Base-by-base conservation (phyloP, 495 filamentous ascomycete species). In the Podospora tetraspora region DNA sequence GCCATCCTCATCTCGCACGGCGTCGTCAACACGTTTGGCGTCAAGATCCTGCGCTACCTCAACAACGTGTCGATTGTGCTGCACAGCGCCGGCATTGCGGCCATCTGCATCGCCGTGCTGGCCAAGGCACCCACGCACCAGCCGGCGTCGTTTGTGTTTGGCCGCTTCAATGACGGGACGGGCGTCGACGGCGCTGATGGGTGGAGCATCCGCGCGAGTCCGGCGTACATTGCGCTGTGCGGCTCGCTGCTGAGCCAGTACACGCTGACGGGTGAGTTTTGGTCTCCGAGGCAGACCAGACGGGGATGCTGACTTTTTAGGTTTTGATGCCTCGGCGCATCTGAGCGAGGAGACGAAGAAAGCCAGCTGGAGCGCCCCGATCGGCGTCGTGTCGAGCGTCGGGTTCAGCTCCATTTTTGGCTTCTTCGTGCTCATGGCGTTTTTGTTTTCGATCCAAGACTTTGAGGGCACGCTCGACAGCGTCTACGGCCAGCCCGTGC, bases 61-160 rank as follows among this genome's bases (percentile, higher is more conserved):
- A 90, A 90, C 71, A 89, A 87, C 67, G 76, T 84, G 6, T 88
- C 85, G 59, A 87, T 90, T 70, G 69, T 86, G 29, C 79, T 89
- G 64, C 88, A 89, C 68, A 86, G 80, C 56, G 76, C 84, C 10
- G 88, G 87, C 6, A 83, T 90, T 22, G 77, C 82, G 21, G 76
- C 84, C 12, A 74, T 90, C 61, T 82, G 85, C 60, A 83, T 89
- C 57, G 87, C 87, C 24, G 78, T 90, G 25, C 72, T 90, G 30
- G 86, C 84, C 24, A 87, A 85, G 75, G 87, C 88, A 4, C 87
- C 87, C 1, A 87, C 77, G 5, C 87, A 88, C 70, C 86, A 88
- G 68, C 79, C 80, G 10, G 88, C 85, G 13, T 79, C 81, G 13
- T 87, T 87, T 34, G 88, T 89, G 27, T 90, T 90, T 66, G 78